Base-by-base conservation (phyloP, 1,284 basidiomycete species). In the Abortiporus biennis region DNA sequence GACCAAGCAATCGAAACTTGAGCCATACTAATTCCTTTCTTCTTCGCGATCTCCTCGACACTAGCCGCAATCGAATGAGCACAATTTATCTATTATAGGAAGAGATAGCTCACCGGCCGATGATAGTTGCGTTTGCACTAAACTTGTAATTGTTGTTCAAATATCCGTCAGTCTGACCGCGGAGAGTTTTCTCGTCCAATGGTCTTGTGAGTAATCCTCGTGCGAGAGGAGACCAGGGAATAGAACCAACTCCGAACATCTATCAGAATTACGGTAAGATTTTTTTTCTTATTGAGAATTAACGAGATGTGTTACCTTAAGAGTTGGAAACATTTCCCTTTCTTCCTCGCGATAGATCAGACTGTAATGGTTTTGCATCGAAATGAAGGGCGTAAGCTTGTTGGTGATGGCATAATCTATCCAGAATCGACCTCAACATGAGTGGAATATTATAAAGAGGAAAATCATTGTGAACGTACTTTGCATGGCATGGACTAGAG, bases 331-430 rank as follows among this genome's bases (percentile, higher is more conserved):
- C 79, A 84, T 82, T 58, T 84, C 80, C 8, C 78, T 64, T 54
- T 80, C 79, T 49, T 82, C 78, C 50, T 85, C 80, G 15, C 80
- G 67, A 48, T 83, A 83, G 13, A 75, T 46, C 1, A 76, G 53
- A 31, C 56, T 72, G 53, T 78, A 70, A 42, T 75, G 76, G 55
- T 82, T 81, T 56, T 87, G 84, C 82, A 85, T 84, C 11, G 74
- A 77, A 53, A 81, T 76, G 62, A 83, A 82, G 0, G 74, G 76
- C 0, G 79, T 82, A 22, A 81, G 64, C 15, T 72, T 69, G 57
- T 82, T 71, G 24, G 58, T 57, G 44, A 53, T 53, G 8, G 51
- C 51, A 25, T 53, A 51, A 39, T 51, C 49, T 52, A 35, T n/a
- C n/a, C n/a, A n/a, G n/a, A n/a, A n/a, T n/a, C n/a, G n/a, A n/a